Base-by-base conservation (phyloP, 2,329 filamentous ascomycete species). In the Pseudogymnoascus sp. region DNA sequence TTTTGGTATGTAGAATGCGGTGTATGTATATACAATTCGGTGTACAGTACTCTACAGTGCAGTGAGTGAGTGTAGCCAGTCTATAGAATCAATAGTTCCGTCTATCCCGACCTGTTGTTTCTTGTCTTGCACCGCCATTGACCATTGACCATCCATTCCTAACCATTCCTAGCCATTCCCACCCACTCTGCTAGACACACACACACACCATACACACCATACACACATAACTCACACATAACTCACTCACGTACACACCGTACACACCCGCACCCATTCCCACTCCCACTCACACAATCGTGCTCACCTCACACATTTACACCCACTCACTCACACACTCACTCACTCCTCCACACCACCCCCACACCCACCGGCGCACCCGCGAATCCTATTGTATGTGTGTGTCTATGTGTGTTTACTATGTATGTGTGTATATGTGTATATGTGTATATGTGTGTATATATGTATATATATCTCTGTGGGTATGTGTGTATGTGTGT, bases 41-140 rank as follows among this genome's bases (percentile, higher is more conserved):
- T 41, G 38, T 41, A 41, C n/a, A n/a, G n/a, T n/a, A n/a, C n/a
- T n/a, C n/a, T 41, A 45, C 19, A 45, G 15, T 19, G 12, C 18
- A 9, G 18, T 13, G 15, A 21, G 38, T 41, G 5, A 3, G 15
- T 18, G 18, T 38, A 19, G 6, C 30, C 30, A 34, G 34, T 37
- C 34, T 37, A 37, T 13, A 37, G 34, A 15, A 15, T 41, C 39
- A n/a, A 45, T 45, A 45, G 39, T 45, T 45, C 39, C 39, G 39
- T 45, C 21, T 45, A 26, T 45, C 39, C 39, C 21, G 39, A 45
- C 39, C 39, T 45, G 39, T 45, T 45, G 39, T 45, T 45, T 45
- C 39, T 45, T 26, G 39, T 45, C 39, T 45, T 26, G 39, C 38
- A 38, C 38, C 19, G 10, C 39, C 19, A 45, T 45, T 45, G n/a